A percentile compares a stretch with the other conserved stretches of the same genome.
These are phyloP conservation scores for Acer saccharum DNA, from an alignment of 345 rosid species.

Conservation along the genomic window DNA sequence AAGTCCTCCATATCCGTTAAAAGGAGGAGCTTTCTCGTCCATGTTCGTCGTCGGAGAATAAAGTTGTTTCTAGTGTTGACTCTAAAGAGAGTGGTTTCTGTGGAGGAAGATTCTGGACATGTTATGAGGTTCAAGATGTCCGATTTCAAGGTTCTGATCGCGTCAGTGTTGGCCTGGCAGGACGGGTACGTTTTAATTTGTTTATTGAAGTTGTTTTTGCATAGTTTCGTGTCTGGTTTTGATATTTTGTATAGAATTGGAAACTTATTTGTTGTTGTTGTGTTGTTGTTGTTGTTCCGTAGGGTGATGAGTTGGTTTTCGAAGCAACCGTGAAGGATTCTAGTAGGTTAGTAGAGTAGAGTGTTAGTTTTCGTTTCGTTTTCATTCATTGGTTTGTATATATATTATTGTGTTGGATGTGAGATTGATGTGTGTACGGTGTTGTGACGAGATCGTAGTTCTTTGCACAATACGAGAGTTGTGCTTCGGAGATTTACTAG, in stretches of 20 bases:
- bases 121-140: constrained; percentile 77
- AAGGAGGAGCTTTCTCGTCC: constrained; percentile 24
- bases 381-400: constrained; percentile 1
- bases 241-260: constrained; percentile 1
- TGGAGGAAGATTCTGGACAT: constrained; percentile 54
- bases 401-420: constrained; percentile 7
- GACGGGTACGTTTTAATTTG: constrained; percentile 53
- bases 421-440: constrained; percentile 29
- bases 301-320: constrained; percentile 86
- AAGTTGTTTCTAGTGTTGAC: constrained; percentile 42
- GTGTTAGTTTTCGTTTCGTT: constrained; percentile 3
- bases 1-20: constrained; percentile 10
- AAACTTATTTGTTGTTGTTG: constrained; percentile 16
- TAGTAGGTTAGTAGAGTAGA: constrained; percentile 44
- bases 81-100: constrained; percentile 35
- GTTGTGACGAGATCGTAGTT: constrained; percentile 55
- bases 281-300: too few relatives aligned
- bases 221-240: neutral
- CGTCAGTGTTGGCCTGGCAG: constrained; percentile 86
- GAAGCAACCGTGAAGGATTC: constrained; percentile 80
- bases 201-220: neutral
- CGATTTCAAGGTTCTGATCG: constrained; percentile 74
- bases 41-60: constrained; percentile 47
- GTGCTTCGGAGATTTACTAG: constrained; percentile 75
- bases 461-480: constrained; percentile 74